Evolutionary conservation across 169 alveolate genomes (phyloP), one percentile per base, ranked within the genome.

Genomic region (Cryptosporidium ubiquitum): DNA sequence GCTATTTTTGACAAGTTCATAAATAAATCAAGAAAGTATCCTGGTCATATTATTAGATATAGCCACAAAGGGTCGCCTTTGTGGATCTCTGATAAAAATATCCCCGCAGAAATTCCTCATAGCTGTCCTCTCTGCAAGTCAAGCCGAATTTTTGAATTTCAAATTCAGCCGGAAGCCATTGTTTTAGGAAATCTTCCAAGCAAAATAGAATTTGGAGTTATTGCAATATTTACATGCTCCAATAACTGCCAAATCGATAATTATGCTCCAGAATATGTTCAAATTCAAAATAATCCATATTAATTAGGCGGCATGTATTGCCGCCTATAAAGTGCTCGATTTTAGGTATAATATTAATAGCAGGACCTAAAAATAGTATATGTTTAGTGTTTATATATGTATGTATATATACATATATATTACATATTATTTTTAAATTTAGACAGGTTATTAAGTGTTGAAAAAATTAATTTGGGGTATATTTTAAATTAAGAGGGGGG

Each of bases 241-340:
- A 64, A 79, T 0, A 79, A 42, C 26, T 79, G 89, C 69, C 31
- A 9, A 18, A 70, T 20, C 23, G 47, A 37, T 47, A n/a, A 44
- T 14, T 79, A 79, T 79, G 64, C 49, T 42, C 66, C 51, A 26
- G 89, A 79, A 79, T 79, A 10, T 58, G 58, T 79, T 42, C 69
- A 42, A 44, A 31, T 79, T 23, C 89, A 79, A 79, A 44, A 61
- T 14, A 79, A 61, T 64, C 89, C 89, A 37, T 79, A 79, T 61
- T 79, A 66, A 79, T 57, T 35, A 23, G 26, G 89, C 75, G 79
- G 70, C 49, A 0, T 6, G 1, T 1, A 0, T 0, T 1, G 16
- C 68, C 89, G 79, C 69, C 51, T 26, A 23, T 20, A n/a, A 29
- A 7, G 89, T 64, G 75, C 75, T 79, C 89, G 89, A 79, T 64